Evolutionary conservation across 768 basidiomycete genomes (phyloP).

Genomic region (Leccinum truebloodii): DNA sequence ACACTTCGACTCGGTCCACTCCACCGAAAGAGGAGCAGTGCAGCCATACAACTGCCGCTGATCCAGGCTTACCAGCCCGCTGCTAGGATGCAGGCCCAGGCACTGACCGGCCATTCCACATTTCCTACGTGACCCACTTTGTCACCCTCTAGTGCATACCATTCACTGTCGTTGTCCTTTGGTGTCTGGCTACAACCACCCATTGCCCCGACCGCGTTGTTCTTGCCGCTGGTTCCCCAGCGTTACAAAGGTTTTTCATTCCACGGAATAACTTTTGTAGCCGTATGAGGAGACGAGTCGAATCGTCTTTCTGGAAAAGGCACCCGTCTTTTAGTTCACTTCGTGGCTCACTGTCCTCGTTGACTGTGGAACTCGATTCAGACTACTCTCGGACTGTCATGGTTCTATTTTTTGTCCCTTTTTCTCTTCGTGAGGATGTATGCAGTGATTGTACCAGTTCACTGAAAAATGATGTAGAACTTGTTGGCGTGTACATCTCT

Average conservation of each 20-base stretch:
- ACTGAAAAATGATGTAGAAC: no score
- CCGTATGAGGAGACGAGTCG: slow-evolving; percentile 20
- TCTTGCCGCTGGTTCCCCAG: slow-evolving; percentile 10
- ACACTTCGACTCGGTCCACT: not conserved
- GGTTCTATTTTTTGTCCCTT: not conserved
- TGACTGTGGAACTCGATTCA: slow-evolving; percentile 34
- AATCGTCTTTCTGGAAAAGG: not conserved
- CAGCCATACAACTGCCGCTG: not conserved
- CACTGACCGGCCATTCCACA: no score
- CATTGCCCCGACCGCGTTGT: slow-evolving; percentile 7
- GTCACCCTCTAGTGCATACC: slow-evolving; percentile 12
- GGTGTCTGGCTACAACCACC: not conserved
- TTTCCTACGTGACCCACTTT: not conserved
- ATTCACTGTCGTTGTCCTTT: slow-evolving; percentile 3
- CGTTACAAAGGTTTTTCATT: slow-evolving; percentile 4
- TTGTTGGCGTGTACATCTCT: no score
- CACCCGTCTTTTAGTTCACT: slow-evolving; percentile 30
- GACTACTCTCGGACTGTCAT: slow-evolving; percentile 35
- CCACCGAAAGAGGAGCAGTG: slow-evolving; percentile 6
- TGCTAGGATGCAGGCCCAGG: not conserved
- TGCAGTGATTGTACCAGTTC: no score
- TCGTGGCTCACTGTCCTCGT: slow-evolving; percentile 23
- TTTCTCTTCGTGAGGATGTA: slow-evolving; percentile 20
- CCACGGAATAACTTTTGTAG: not conserved
- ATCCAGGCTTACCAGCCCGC: not conserved